These are phyloP conservation scores for Aphanoascus verrucosus DNA, from an alignment of 2,329 filamentous ascomycete genomes.

Conservation along the genomic window DNA sequence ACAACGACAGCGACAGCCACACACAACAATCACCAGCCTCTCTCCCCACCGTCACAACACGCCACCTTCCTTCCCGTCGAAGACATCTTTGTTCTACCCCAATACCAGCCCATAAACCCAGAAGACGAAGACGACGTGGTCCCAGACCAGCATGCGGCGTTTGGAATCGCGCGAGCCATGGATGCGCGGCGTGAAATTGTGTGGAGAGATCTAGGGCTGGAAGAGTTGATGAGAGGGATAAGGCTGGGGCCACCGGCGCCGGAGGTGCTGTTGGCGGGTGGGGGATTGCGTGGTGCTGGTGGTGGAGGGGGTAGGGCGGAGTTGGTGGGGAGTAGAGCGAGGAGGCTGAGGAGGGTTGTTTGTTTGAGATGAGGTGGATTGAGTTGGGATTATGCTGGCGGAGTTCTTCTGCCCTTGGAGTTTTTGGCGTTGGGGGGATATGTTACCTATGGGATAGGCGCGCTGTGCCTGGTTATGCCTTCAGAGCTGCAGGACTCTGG, in stretches of 20 bases:
- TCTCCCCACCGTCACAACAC: slow-evolving; percentile 21
- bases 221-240: slow-evolving; percentile 37
- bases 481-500: neutral
- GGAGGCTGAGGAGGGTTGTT: slow-evolving; percentile 31
- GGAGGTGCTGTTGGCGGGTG: slow-evolving; percentile 21
- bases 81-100: slow-evolving; percentile 50
- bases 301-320: slow-evolving; percentile 28
- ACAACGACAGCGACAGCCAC: slow-evolving; percentile 11
- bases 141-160: slow-evolving; percentile 56
- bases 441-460: no score
- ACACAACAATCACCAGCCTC: slow-evolving; percentile 13
- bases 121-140: slow-evolving; percentile 59
- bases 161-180: slow-evolving; percentile 54
- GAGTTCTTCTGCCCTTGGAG: neutral
- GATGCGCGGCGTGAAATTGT: slow-evolving; percentile 43
- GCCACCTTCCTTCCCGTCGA: slow-evolving; percentile 43
- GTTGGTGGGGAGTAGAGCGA: slow-evolving; percentile 23
- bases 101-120: slow-evolving; percentile 53
- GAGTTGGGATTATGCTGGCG: neutral
- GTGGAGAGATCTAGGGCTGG: slow-evolving; percentile 51
- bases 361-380: slow-evolving; percentile 25
- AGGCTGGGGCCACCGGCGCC: slow-evolving; percentile 18
- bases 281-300: slow-evolving; percentile 35
- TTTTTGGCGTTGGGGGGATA: neutral
- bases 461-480: no score